A percentile compares a stretch with the other conserved stretches of the same genome.
phyloP scores from a whole-genome alignment of 1,284 basidiomycete genomes.

The Mycena sp. region DNA sequence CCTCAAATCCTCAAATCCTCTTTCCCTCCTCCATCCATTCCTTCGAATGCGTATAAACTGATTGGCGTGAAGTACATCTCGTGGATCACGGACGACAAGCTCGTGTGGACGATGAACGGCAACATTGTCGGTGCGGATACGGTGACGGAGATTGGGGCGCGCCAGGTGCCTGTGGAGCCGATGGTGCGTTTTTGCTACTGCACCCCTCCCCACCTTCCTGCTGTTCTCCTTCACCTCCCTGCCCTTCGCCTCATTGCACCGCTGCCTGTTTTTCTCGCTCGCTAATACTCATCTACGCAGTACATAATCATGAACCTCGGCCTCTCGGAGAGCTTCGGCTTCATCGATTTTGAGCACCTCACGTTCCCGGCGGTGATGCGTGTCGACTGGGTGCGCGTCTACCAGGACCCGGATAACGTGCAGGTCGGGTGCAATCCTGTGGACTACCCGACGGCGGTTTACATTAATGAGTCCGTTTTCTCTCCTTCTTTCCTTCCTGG shows the following conservation, averaged over 20 bases:
- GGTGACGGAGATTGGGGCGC: conserved; percentile 68
- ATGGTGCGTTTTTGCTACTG: conserved; percentile 67
- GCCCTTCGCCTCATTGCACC: background rate
- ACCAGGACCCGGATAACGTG: conserved; percentile 64
- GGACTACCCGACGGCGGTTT: conserved; percentile 69
- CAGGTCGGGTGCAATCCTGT: conserved; percentile 79
- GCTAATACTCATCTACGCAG: conserved; percentile 41
- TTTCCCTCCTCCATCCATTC: background rate
- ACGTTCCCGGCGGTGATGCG: conserved; percentile 65
- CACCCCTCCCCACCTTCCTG: too few species aligned
- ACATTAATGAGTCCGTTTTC: conserved; percentile 62
- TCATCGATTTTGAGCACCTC: conserved; percentile 60
- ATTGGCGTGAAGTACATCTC: conserved; percentile 67
- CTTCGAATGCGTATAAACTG: too few species aligned
- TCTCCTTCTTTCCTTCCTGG: too few species aligned
- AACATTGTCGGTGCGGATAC: conserved; percentile 74
- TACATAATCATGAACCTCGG: conserved; percentile 84
- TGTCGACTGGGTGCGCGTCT: conserved; percentile 78
- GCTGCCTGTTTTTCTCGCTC: background rate
- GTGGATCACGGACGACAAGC: conserved; percentile 77
- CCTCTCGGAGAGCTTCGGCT: conserved; percentile 71
- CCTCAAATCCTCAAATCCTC: background rate
- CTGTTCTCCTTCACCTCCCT: too few species aligned
- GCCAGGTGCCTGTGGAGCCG: conserved; percentile 84
- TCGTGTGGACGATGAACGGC: conserved; percentile 79